Evolutionary conservation across 2,329 filamentous ascomycete genomes (phyloP).

Genomic region (Phaeosphaeria sp.): DNA sequence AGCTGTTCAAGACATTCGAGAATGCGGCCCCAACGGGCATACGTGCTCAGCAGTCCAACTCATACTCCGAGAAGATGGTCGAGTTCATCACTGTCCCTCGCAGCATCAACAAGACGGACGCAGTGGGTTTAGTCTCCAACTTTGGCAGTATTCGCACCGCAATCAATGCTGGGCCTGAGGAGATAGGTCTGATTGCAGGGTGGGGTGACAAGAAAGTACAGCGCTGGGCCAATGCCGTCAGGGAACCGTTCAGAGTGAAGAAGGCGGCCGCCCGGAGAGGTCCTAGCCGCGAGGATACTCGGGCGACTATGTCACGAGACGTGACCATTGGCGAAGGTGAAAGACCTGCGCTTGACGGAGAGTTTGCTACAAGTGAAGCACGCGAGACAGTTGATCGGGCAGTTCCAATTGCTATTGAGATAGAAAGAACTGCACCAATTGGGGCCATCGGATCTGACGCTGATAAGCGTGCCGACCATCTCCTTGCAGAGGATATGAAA

Average conservation of each 20-base stretch:
- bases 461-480: slow-evolving; percentile 44
- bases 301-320: slow-evolving; percentile 30
- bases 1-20: slow-evolving; percentile 94
- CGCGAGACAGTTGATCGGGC: slow-evolving; percentile 38
- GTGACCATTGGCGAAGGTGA: slow-evolving; percentile 35
- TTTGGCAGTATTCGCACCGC: slow-evolving; percentile 90
- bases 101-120: slow-evolving; percentile 93
- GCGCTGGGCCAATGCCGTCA: slow-evolving; percentile 79
- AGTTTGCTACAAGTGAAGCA: slow-evolving; percentile 26
- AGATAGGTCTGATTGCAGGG: slow-evolving; percentile 81
- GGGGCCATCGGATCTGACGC: slow-evolving; percentile 35
- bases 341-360: slow-evolving; percentile 11
- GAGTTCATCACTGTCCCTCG: slow-evolving; percentile 92
- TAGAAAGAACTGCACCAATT: slow-evolving; percentile 26
- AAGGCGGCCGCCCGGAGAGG: slow-evolving; percentile 70
- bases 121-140: slow-evolving; percentile 84
- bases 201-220: slow-evolving; percentile 97
- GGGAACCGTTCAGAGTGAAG: slow-evolving; percentile 82
- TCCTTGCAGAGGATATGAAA: slow-evolving; percentile 39
- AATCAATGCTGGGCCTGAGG: slow-evolving; percentile 85
- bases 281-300: slow-evolving; percentile 44
- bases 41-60: slow-evolving; percentile 80
- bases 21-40: slow-evolving; percentile 83
- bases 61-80: slow-evolving; percentile 84
- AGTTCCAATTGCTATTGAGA: slow-evolving; percentile 34